Conservation (phyloP, 1,284 basidiomycete genomes). For the Tilletiaria anomala region DNA sequence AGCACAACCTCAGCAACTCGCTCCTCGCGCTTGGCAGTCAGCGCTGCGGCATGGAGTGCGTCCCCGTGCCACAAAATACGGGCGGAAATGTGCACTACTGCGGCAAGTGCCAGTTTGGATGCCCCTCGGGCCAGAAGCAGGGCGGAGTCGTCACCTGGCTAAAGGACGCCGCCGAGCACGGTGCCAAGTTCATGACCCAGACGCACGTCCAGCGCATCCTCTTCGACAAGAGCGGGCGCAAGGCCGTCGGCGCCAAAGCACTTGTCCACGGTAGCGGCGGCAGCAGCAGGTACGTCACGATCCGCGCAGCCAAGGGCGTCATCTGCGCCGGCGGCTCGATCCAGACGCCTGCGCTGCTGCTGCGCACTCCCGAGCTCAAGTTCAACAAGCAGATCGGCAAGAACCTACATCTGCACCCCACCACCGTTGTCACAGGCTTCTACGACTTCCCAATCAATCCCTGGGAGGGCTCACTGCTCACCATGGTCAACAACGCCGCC, state of each 20-base stretch:
- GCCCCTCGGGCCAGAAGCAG: slow-evolving; percentile 40
- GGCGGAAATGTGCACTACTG: slow-evolving; percentile 41
- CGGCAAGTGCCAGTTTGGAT: slow-evolving; percentile 42
- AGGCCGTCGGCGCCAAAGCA: slow-evolving; percentile 27
- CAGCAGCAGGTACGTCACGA: slow-evolving; percentile 14
- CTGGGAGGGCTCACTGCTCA: slow-evolving; percentile 44
- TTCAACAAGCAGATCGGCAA: slow-evolving; percentile 43
- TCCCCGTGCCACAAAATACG: slow-evolving; percentile 41
- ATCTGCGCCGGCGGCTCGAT: slow-evolving; percentile 42
- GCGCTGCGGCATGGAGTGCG: slow-evolving; percentile 36
- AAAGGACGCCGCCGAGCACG: slow-evolving; percentile 38
- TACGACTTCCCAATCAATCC: slow-evolving; percentile 42
- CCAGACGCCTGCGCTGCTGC: slow-evolving; percentile 43
- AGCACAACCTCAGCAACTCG: slow-evolving; percentile 40
- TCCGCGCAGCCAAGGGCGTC: slow-evolving; percentile 39
- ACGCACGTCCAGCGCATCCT: slow-evolving; percentile 40
- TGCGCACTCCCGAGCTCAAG: slow-evolving; percentile 40
- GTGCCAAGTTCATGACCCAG: slow-evolving; percentile 37
- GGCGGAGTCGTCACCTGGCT: slow-evolving; percentile 39
- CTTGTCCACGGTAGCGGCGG: slow-evolving; percentile 14
- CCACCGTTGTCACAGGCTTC: slow-evolving; percentile 41
- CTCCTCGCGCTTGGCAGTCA: slow-evolving; percentile 36
- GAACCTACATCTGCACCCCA: slow-evolving; percentile 44
- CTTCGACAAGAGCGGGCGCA: slow-evolving; percentile 24
- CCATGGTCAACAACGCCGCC: slow-evolving; percentile 39